phyloP scores from a whole-genome alignment of 805 yeast genomes.

The Wickerhamomyces mucosus region DNA sequence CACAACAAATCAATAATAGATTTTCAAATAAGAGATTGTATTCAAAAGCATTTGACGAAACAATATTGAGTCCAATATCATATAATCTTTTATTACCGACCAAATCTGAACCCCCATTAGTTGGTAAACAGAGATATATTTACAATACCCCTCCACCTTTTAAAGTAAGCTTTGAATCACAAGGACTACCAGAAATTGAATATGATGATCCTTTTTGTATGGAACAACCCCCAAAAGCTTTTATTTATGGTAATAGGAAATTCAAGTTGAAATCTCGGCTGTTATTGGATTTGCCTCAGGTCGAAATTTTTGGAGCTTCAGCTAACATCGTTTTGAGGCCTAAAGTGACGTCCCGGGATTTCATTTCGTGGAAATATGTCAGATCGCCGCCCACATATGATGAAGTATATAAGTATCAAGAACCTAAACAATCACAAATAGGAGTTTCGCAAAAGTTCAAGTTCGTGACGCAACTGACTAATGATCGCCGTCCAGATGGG shows the following conservation, averaged over 20 bases:
- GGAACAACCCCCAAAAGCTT: constrained; percentile 38
- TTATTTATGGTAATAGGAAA: constrained; percentile 59
- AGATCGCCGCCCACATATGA: constrained; percentile 37
- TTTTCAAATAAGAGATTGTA: constrained; percentile 5
- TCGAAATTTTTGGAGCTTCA: too few relatives aligned
- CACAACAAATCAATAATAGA: constrained; percentile 4
- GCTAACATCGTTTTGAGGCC: too few relatives aligned
- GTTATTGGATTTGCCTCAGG: constrained; percentile 21
- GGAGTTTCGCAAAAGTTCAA: constrained; percentile 35
- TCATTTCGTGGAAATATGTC: constrained; percentile 36
- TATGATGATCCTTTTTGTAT: constrained; percentile 60
- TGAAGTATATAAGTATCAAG: constrained; percentile 9
- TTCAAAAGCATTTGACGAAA: constrained; percentile 3
- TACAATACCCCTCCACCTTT: constrained; percentile 11
- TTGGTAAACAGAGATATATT: constrained; percentile 1
- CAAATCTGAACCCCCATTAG: background rate
- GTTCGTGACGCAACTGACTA: constrained; percentile 25
- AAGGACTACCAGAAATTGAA: constrained; percentile 40
- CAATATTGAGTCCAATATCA: too few relatives aligned
- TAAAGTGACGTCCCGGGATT: too few relatives aligned
- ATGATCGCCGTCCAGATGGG: constrained; percentile 27
- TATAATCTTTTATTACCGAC: too few relatives aligned
- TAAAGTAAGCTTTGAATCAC: constrained; percentile 32
- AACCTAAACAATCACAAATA: constrained; percentile 36
- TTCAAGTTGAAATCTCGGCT: constrained; percentile 37